Percentiles rank a stretch among this genome's conserved stretches.
Evolutionary conservation across 148 eudicot genomes (phyloP).

Genomic region (Spergularia marina): DNA sequence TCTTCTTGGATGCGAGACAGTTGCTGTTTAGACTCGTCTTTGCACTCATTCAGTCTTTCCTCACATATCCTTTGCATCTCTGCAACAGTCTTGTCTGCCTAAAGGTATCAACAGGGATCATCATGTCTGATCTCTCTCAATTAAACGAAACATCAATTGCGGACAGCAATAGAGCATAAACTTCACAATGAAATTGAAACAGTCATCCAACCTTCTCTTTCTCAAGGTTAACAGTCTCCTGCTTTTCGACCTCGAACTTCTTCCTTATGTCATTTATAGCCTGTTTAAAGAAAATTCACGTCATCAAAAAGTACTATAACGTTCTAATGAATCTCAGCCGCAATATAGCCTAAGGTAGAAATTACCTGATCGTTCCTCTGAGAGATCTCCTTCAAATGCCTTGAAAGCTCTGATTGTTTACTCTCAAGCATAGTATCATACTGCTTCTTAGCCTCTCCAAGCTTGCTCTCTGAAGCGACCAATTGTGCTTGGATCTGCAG

Average conservation of each 20-base stretch:
- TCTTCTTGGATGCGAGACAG: slow-evolving; percentile 66
- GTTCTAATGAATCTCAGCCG: background rate
- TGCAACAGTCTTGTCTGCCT: slow-evolving; percentile 70
- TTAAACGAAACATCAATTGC: background rate
- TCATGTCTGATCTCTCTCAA: slow-evolving; percentile 8
- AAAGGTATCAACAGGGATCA: slow-evolving; percentile 29
- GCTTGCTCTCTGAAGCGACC: slow-evolving; percentile 61
- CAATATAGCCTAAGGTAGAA: slow-evolving; percentile 1
- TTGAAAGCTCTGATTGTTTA: slow-evolving; percentile 80
- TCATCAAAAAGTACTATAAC: slow-evolving; percentile 14
- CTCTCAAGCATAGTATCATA: slow-evolving; percentile 81
- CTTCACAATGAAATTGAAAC: background rate
- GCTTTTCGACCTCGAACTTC: slow-evolving; percentile 85
- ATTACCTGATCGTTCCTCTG: slow-evolving; percentile 89
- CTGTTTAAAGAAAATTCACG: slow-evolving; percentile 39
- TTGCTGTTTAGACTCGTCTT: slow-evolving; percentile 59
- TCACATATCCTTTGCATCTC: slow-evolving; percentile 65
- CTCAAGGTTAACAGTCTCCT: slow-evolving; percentile 66
- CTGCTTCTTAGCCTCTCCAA: slow-evolving; percentile 74
- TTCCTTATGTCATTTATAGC: slow-evolving; percentile 90
- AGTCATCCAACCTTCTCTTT: slow-evolving; percentile 71
- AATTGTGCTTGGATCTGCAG: slow-evolving; percentile 56
- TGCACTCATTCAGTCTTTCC: slow-evolving; percentile 57
- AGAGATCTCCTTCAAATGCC: slow-evolving; percentile 91
- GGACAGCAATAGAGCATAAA: background rate